Evolutionary conservation across 805 yeast species (phyloP).

Genomic region (Ogataea nitratoaversa): DNA sequence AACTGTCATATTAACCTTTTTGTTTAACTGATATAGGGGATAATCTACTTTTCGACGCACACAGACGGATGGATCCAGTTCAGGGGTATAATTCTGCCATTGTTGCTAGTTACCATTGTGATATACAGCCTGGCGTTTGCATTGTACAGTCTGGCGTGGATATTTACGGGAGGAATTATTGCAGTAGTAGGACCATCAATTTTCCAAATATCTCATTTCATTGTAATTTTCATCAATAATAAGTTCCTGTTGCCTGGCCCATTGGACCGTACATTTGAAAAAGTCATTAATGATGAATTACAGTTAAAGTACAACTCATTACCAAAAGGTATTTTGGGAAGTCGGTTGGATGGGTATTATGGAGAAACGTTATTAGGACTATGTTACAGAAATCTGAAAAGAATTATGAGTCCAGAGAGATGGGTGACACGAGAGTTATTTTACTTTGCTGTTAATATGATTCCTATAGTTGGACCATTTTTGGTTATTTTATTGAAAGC

Average conservation of each 20-base stretch:
- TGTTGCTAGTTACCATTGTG: conserved; percentile 15
- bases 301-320: conserved; percentile 19
- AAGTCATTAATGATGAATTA: conserved; percentile 22
- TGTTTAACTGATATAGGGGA: conserved; percentile 19
- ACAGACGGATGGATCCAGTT: conserved; percentile 25
- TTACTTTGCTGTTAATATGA: conserved; percentile 37
- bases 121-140: conserved; percentile 17
- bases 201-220: conserved; percentile 28
- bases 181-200: conserved; percentile 23
- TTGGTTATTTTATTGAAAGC: conserved; percentile 47
- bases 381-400: conserved; percentile 14
- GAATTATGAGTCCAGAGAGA: conserved; percentile 34
- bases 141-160: conserved; percentile 12
- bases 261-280: conserved; percentile 29
- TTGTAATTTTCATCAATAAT: conserved; percentile 28
- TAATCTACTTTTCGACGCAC: conserved; percentile 21
- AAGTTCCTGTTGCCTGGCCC: conserved; percentile 30
- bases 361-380: conserved; percentile 27
- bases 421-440: conserved; percentile 36
- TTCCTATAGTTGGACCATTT: conserved; percentile 61
- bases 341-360: conserved; percentile 20
- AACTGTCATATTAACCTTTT: no score
- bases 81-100: conserved; percentile 19
- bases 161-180: conserved; percentile 23
- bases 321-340: conserved; percentile 22